phyloP scores from a whole-genome alignment of 805 yeast genomes.

The Wickerhamiella vanderwaltii region DNA sequence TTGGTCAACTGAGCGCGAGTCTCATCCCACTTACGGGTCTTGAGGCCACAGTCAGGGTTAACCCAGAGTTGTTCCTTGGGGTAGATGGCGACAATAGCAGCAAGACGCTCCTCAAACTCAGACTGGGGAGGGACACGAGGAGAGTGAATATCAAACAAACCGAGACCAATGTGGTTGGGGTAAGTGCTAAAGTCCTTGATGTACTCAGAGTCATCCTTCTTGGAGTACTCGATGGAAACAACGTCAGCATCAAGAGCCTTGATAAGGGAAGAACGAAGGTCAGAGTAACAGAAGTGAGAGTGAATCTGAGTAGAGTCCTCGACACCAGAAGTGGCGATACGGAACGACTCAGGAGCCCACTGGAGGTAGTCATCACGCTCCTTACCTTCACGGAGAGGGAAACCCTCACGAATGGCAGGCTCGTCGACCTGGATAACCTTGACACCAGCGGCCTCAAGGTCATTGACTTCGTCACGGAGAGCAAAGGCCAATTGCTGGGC shows the following conservation, averaged over 20 bases:
- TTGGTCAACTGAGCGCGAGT: constrained; percentile 87
- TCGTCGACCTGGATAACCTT: constrained; percentile 98
- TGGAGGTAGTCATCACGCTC: constrained; percentile 92
- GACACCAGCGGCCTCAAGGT: constrained; percentile 97
- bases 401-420: constrained; percentile 99
- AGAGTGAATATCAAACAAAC: constrained; percentile 97
- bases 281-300: constrained; percentile 99
- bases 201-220: constrained; percentile 98
- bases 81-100: constrained; percentile 89
- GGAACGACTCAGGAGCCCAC: constrained; percentile 99
- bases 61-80: constrained; percentile 99
- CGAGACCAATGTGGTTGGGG: constrained; percentile 99
- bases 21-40: constrained; percentile 99
- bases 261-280: constrained; percentile 98
- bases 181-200: constrained; percentile 94
- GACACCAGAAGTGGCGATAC: constrained; percentile 98
- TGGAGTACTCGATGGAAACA: constrained; percentile 97
- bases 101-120: constrained; percentile 89
- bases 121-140: constrained; percentile 98
- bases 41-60: constrained; percentile 99
- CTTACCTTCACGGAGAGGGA: constrained; percentile 94
- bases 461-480: constrained; percentile 95
- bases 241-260: constrained; percentile 99
- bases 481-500: constrained; percentile 95
- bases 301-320: constrained; percentile 92